phyloP scores from a whole-genome alignment of 176 grass and related monocot genomes.

The Oryza glaberrima region DNA sequence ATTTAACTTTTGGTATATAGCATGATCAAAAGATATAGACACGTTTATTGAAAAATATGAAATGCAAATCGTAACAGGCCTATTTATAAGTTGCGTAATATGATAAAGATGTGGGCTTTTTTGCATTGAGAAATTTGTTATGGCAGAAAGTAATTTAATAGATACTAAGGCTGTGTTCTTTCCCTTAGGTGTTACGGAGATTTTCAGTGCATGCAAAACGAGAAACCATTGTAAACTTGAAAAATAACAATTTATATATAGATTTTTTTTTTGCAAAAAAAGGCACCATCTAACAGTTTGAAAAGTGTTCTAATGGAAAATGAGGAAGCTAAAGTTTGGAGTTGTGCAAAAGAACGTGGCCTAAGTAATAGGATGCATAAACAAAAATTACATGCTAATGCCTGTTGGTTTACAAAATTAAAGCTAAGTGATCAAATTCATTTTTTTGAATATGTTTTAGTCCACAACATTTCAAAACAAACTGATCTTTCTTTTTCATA shows the following conservation, averaged over 20 bases:
- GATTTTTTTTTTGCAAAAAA: no score
- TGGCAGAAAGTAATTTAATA: conserved; percentile 1
- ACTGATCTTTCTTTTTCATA: conserved; percentile 15
- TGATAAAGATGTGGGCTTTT: background rate
- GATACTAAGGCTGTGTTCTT: background rate
- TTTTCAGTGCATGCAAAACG: no score
- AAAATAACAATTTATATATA: no score
- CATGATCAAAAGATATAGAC: conserved; percentile 10
- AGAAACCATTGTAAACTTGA: no score
- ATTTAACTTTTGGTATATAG: conserved; percentile 17
- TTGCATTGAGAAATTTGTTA: background rate
- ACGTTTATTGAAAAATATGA: background rate
- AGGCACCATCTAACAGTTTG: no score
- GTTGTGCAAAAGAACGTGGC: no score
- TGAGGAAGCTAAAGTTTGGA: no score
- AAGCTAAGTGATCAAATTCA: conserved; percentile 3
- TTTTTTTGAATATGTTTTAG: conserved; percentile 1
- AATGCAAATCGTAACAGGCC: conserved; percentile 22
- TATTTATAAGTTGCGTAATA: conserved; percentile 2
- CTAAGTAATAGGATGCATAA: background rate
- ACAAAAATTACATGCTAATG: background rate
- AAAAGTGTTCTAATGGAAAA: no score
- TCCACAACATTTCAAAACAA: conserved; percentile 12
- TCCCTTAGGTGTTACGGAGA: no score
- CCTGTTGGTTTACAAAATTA: conserved; percentile 9